Evolutionary conservation across 2,329 filamentous ascomycete species (phyloP), one percentile per base, ranked within the genome.

Genomic region (Pyrenophora tritici-repentis): DNA sequence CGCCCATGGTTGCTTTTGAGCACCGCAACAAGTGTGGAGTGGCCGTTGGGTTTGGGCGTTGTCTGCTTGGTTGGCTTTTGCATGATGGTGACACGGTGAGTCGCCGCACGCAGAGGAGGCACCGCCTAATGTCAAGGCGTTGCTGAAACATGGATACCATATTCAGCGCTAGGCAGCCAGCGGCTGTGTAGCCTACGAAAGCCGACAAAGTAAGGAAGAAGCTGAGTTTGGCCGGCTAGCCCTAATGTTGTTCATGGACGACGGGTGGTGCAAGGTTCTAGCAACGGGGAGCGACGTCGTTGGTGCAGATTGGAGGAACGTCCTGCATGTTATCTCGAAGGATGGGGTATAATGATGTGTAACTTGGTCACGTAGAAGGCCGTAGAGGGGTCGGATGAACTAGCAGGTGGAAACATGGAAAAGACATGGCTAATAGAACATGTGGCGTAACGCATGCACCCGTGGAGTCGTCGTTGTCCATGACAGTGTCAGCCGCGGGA

Each of bases 191-290:
- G 55, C 58, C 55, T 51, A 54, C 52, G 61, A 56, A 59, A 55
- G 56, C 61, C 47, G 41, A 58, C 46, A 50, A 58, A 59, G 58
- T 53, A 56, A 55, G 46, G 59, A 54, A 60, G 49, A 59, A 52
- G 50, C 55, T 59, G 60, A 32, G 26, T 14, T 42, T 47, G 45
- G 43, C 43, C n/a, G 62, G 49, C 61, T 62, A 66, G 59, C 55
- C 52, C 24, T 20, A 40, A 47, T 10, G 42, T 48, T 26, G 50
- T 50, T 50, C 9, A 29, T 49, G 50, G 39, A 17, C 16, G 31
- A 24, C 44, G 26, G 43, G 42, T 37, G 43, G 41, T 48, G 42
- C 42, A 46, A 49, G 44, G 47, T 42, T 34, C 35, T 57, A 36
- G 39, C 48, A 26, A 52, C 35, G 24, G 43, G 48, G 34, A 47